These are phyloP conservation scores for Nannochloris sp. DNA, from an alignment of 139 green algal genomes.

Conservation along the genomic window DNA sequence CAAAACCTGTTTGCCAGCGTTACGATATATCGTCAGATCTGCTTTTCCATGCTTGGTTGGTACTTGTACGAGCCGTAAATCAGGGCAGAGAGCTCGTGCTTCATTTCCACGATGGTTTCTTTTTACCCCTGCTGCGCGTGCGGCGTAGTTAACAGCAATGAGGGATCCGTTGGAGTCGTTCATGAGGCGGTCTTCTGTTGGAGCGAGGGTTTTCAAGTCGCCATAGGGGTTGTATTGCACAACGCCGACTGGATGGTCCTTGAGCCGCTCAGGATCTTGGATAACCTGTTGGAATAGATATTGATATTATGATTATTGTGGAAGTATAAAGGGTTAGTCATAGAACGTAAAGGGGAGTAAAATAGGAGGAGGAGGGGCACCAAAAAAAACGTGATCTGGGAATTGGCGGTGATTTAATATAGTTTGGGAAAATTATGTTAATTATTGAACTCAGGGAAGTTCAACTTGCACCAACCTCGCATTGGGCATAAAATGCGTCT, in stretches of 20 bases:
- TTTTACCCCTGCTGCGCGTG: slow-evolving; percentile 59
- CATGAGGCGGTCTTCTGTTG: slow-evolving; percentile 35
- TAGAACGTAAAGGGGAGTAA: too few species aligned
- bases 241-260: slow-evolving; percentile 40
- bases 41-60: slow-evolving; percentile 74
- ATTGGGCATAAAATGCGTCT: too few species aligned
- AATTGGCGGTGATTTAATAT: too few species aligned
- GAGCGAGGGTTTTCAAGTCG: slow-evolving; percentile 14
- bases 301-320: too few species aligned
- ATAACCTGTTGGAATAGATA: too few species aligned
- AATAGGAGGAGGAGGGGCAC: too few species aligned
- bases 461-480: too few species aligned
- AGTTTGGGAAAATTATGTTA: too few species aligned
- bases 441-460: too few species aligned
- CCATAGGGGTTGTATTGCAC: slow-evolving; percentile 68
- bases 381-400: too few species aligned
- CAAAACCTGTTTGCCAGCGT: slow-evolving; percentile 29
- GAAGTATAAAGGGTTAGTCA: too few species aligned
- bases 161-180: slow-evolving; percentile 54
- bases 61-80: slow-evolving; percentile 67
- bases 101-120: slow-evolving; percentile 59
- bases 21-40: slow-evolving; percentile 70
- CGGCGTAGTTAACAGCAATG: slow-evolving; percentile 69
- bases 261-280: too few species aligned
- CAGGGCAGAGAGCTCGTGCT: slow-evolving; percentile 52